Conservation (phyloP, 106 monocot genomes). For the Amphibolis antarctica region DNA sequence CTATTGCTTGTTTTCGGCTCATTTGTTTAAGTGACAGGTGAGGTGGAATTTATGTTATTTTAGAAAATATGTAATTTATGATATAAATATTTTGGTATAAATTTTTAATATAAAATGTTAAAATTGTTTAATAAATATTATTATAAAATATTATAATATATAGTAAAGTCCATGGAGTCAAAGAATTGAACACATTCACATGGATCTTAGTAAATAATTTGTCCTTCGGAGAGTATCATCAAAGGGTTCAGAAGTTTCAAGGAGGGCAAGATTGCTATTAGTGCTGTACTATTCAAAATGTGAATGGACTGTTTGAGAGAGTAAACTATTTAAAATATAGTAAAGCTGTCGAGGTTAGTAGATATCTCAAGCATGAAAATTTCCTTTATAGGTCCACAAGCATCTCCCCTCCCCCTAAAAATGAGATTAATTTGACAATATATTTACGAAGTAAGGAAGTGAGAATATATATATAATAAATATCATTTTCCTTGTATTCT, state of each 20-base stretch:
- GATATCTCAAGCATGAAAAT: slow-evolving; percentile 96
- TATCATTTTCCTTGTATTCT: not conserved
- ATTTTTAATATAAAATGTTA: no score
- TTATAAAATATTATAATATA: no score
- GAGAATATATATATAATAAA: not conserved
- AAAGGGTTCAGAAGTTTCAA: slow-evolving; percentile 69
- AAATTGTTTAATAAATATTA: no score
- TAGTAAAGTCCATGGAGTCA: slow-evolving; percentile 6
- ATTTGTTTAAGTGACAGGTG: no score
- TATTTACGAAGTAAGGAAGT: not conserved
- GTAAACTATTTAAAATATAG: slow-evolving; percentile 68
- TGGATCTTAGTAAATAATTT: slow-evolving; percentile 60
- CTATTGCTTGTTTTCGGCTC: no score
- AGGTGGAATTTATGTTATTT: no score
- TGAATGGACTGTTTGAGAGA: slow-evolving; percentile 66
- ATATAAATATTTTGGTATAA: no score
- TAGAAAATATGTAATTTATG: no score
- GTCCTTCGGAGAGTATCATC: slow-evolving; percentile 79
- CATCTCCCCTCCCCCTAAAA: slow-evolving; percentile 42
- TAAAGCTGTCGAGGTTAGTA: slow-evolving; percentile 71
- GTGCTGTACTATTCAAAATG: slow-evolving; percentile 41
- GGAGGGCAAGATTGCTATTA: slow-evolving; percentile 81
- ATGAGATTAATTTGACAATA: no score
- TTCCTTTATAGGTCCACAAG: slow-evolving; percentile 73
- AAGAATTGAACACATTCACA: slow-evolving; percentile 38